Percentiles rank a stretch among this genome's conserved stretches.
Conservation (phyloP, 805 yeast species). For the Kuraishia floccosa region DNA sequence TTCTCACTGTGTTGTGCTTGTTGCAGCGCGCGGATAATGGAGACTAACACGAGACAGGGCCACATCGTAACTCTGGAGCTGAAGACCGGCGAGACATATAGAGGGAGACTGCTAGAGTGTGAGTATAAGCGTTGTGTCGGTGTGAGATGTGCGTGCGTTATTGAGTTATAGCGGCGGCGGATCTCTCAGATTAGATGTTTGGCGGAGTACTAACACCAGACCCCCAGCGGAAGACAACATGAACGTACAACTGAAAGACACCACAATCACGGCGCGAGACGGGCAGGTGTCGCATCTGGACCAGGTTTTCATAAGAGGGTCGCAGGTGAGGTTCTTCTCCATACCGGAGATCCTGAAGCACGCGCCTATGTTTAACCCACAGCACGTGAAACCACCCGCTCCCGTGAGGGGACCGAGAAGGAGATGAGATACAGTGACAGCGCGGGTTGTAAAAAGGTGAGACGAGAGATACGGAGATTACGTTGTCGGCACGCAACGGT, state of each 20-base stretch:
- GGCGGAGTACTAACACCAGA: conserved; percentile 2
- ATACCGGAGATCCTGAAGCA: conserved; percentile 82
- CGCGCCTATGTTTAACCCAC: conserved; percentile 75
- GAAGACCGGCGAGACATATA: conserved; percentile 73
- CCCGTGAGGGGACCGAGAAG: conserved; percentile 54
- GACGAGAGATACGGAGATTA: no score
- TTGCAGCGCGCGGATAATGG: background rate
- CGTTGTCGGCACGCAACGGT: no score
- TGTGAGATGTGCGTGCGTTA: background rate
- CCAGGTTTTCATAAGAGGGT: conserved; percentile 85
- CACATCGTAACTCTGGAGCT: conserved; percentile 78
- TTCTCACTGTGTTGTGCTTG: background rate
- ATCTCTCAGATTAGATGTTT: background rate
- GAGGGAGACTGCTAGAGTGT: conserved; percentile 78
- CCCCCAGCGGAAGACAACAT: conserved; percentile 66
- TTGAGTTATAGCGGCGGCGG: background rate
- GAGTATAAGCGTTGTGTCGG: conserved; percentile 2
- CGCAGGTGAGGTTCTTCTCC: conserved; percentile 72
- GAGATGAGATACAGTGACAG: no score
- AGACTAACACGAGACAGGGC: conserved; percentile 34
- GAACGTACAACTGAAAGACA: conserved; percentile 83
- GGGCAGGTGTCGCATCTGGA: conserved; percentile 71
- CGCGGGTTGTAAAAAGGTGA: no score
- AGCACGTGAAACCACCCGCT: conserved; percentile 51
- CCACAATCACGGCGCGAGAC: conserved; percentile 63